phyloP scores from a whole-genome alignment of 495 filamentous ascomycete species.

The Penicillium dipodomyicola region DNA sequence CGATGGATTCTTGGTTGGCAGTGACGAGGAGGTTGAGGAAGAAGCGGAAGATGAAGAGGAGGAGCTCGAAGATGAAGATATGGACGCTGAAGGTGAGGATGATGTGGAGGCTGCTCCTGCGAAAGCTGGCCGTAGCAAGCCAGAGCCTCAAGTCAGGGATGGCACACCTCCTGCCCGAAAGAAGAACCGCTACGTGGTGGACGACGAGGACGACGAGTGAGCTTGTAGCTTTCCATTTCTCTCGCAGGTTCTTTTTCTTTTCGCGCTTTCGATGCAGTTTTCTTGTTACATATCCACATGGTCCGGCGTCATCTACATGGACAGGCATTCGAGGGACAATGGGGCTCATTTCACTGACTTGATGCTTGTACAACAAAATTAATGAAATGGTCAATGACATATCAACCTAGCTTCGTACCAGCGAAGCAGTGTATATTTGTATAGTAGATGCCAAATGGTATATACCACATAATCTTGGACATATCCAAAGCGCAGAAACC shows the following conservation, averaged over 20 bases:
- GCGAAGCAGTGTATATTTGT: conserved; percentile 6
- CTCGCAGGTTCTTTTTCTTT: background rate
- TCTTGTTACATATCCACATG: conserved; percentile 15
- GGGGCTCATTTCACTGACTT: conserved; percentile 2
- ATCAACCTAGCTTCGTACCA: background rate
- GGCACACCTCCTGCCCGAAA: conserved; percentile 42
- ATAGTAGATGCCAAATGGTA: conserved; percentile 2
- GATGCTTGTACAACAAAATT: conserved; percentile 21
- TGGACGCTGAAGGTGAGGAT: conserved; percentile 60
- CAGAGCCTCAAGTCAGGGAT: conserved; percentile 22
- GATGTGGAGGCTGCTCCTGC: conserved; percentile 33
- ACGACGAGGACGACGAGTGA: conserved; percentile 48
- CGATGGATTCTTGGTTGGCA: conserved; percentile 73
- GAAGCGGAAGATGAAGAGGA: conserved; percentile 61
- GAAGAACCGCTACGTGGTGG: conserved; percentile 48
- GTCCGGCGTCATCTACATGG: conserved; percentile 13
- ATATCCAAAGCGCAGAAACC: background rate
- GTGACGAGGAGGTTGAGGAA: conserved; percentile 66
- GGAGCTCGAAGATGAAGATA: conserved; percentile 57
- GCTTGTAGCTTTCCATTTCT: background rate
- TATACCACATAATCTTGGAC: background rate
- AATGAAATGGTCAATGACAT: conserved; percentile 28
- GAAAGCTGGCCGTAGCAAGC: conserved; percentile 24
- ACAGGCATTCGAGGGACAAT: conserved; percentile 9
- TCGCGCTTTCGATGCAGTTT: conserved; percentile 2